Base-by-base conservation (phyloP, 129 eudicot species). In the Flaveria ramosissima region DNA sequence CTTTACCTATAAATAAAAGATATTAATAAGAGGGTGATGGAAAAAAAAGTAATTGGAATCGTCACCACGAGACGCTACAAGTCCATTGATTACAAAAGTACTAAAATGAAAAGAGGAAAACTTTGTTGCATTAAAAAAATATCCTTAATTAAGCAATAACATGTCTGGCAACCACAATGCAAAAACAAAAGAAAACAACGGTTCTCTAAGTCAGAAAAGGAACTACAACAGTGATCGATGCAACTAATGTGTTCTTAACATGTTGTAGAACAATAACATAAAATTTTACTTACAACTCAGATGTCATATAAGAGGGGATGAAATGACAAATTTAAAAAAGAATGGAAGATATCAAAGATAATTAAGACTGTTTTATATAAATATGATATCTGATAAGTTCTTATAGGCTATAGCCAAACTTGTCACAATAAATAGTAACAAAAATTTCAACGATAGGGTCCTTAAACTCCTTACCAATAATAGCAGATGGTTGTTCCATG, bases 401-500 rank as follows among this genome's bases (percentile, higher is more conserved):
- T 65, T 30, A 50, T 19, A 51, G 27, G 45, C 24, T 30, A 50
- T 19, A 51, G 27, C 57, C 24, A 39, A 74, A 30, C 41, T 62
- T 12, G 69, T 39, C 15, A 47, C 23, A 60, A 3, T 60, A 60
- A 59, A 47, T 23, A 24, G 39, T 23, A 24, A 60, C 4, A 62
- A 60, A 56, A 4, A 60, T 27, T 46, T 13, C 55, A 51, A 61
- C 4, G 7, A 73, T 7, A 32, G 51, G 73, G 50, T 57, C 76
- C 41, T 36, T 36, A 36, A 36, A 36, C 41, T 36, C 41, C 78
- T 55, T 57, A 90, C 89, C 89, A 55, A 41, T 60, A 63, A 48
- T 45, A 68, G 80, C 32, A 30, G 57, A 80, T n/a, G 84, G 45
- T 71, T 70, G 90, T 63, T 90, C 88, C 12, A 13, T 66, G 81